These are phyloP conservation scores for Millerago galiae DNA, from an alignment of 805 yeast species.

Conservation along the genomic window DNA sequence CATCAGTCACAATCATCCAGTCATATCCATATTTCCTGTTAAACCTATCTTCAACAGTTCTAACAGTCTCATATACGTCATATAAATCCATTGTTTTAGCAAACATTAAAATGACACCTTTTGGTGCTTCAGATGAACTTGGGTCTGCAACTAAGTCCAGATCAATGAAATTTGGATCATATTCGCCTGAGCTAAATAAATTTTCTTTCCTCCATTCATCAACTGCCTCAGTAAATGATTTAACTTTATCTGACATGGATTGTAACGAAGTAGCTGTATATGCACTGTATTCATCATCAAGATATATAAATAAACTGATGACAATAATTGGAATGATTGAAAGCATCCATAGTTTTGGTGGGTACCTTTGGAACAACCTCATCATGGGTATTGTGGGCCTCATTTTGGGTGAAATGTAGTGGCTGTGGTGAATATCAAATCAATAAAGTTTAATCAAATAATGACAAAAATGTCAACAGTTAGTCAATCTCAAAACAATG, in stretches of 20 bases:
- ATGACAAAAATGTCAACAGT: too few species aligned
- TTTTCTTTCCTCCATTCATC: background rate
- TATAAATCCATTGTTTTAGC: constrained; percentile 60
- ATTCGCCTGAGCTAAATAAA: background rate
- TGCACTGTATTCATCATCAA: background rate
- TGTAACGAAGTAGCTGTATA: background rate
- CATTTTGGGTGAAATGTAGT: background rate
- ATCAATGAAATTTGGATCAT: background rate
- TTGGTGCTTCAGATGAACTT: background rate
- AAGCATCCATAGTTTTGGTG: background rate
- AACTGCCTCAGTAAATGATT: background rate
- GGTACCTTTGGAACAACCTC: background rate
- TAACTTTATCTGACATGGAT: background rate
- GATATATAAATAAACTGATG: background rate
- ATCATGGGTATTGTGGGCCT: background rate
- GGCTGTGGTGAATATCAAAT: background rate
- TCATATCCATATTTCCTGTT: constrained; percentile 57
- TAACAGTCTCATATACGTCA: constrained; percentile 48
- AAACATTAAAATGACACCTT: constrained; percentile 48
- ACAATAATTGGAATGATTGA: background rate
- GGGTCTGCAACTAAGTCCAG: background rate
- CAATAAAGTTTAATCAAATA: too few species aligned
- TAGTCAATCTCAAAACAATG: too few species aligned
- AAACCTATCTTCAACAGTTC: constrained; percentile 60
- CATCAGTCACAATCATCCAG: constrained; percentile 71